Evolutionary conservation across 2,329 filamentous ascomycete species (phyloP).

Genomic region (Alternaria ethzedia): DNA sequence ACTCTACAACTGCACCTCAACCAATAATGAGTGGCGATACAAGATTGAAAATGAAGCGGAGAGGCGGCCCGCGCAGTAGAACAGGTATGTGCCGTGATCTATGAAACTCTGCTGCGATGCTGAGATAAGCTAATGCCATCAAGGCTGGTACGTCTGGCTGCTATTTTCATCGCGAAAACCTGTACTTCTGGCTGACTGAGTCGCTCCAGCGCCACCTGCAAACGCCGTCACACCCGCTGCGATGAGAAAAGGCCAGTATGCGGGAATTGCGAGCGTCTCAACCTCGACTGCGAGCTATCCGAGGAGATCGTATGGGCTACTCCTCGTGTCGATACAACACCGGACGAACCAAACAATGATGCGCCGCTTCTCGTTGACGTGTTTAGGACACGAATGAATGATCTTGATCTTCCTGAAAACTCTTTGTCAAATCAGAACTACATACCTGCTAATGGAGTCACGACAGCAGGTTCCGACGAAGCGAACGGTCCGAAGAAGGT

Average conservation of each 20-base stretch:
- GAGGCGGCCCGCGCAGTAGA: conserved; percentile 31
- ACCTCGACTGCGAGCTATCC: conserved; percentile 35
- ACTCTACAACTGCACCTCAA: not conserved
- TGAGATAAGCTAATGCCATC: not conserved
- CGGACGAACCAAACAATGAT: conserved; percentile 4
- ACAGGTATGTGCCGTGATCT: conserved; percentile 21
- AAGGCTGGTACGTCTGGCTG: conserved; percentile 11
- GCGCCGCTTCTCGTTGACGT: conserved; percentile 24
- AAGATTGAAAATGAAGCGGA: conserved; percentile 28
- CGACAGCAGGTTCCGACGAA: conserved; percentile 14
- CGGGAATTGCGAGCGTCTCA: conserved; percentile 39
- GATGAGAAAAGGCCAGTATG: conserved; percentile 44
- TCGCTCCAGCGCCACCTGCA: conserved; percentile 38
- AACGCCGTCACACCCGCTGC: conserved; percentile 43
- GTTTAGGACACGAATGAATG: conserved; percentile 33
- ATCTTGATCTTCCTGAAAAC: conserved; percentile 24
- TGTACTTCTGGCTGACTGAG: not conserved
- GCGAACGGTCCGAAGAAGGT: conserved; percentile 8
- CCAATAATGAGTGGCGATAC: conserved; percentile 2
- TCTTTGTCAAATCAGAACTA: conserved; percentile 15
- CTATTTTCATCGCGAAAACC: not conserved
- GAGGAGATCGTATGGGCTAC: conserved; percentile 26
- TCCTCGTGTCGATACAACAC: not conserved
- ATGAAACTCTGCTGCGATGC: not conserved
- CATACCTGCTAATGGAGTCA: conserved; percentile 12